Evolutionary conservation across 768 basidiomycete genomes (phyloP).

Genomic region (Cystofilobasidium bisporidii): DNA sequence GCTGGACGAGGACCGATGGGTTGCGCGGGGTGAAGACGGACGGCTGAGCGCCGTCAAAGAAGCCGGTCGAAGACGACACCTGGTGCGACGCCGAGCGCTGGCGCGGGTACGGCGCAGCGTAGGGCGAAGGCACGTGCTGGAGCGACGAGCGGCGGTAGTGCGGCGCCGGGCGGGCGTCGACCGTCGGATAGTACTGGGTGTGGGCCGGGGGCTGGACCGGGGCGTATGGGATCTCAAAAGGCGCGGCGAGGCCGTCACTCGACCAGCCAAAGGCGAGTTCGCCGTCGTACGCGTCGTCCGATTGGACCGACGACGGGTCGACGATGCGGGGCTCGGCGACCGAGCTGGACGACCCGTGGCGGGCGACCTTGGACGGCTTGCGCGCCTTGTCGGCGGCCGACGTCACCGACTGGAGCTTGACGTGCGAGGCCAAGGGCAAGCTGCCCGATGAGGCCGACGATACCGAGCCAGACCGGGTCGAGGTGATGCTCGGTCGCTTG

Average conservation of each 20-base stretch:
- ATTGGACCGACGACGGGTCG: not conserved
- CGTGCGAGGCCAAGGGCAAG: not conserved
- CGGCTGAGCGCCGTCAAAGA: not conserved
- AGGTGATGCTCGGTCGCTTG: not conserved
- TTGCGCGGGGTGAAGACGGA: not conserved
- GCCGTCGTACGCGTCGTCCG: not conserved
- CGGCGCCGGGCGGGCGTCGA: not conserved
- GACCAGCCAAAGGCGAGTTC: conserved; percentile 7
- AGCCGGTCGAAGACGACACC: not conserved
- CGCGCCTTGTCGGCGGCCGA: not conserved
- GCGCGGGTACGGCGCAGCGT: not conserved
- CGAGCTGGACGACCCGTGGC: not conserved
- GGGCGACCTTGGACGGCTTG: not conserved
- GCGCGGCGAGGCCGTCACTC: not conserved
- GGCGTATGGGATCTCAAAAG: not conserved
- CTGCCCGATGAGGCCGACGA: not conserved
- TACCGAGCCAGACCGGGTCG: not conserved
- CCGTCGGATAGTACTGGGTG: not conserved
- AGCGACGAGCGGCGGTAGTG: not conserved
- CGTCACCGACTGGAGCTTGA: conserved; percentile 3
- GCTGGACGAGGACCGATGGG: conserved; percentile 2
- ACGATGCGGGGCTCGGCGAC: not conserved
- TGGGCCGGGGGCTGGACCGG: not conserved
- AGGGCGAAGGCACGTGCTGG: not conserved
- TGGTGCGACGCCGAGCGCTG: not conserved